Evolutionary conservation across 1,139 yeast genomes (phyloP).

Genomic region (Suhomyces bokatorum): DNA sequence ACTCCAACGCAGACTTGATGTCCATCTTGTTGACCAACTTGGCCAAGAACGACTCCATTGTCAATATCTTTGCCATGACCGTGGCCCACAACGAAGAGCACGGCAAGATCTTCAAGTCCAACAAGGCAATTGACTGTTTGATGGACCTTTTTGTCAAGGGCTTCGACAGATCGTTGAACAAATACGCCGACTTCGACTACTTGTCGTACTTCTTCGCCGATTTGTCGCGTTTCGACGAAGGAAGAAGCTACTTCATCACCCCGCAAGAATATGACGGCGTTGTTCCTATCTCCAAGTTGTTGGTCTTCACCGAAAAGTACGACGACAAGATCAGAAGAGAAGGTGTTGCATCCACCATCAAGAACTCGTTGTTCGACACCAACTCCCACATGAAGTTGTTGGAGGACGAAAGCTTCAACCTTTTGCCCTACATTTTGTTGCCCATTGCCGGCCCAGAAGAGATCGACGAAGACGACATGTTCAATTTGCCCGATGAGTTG

Average conservation of each 20-base stretch:
- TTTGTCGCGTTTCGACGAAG: conserved; percentile 67
- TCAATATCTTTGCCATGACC: conserved; percentile 52
- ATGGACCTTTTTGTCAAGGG: conserved; percentile 93
- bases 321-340: conserved; percentile 80
- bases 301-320: conserved; percentile 81
- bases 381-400: conserved; percentile 63
- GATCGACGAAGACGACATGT: conserved; percentile 79
- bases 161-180: conserved; percentile 66
- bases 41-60: conserved; percentile 72
- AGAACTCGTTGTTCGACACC: conserved; percentile 83
- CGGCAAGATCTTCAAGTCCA: conserved; percentile 51
- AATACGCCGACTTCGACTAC: conserved; percentile 76
- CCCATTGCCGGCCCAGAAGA: conserved; percentile 87
- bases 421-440: conserved; percentile 76
- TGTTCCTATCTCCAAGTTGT: conserved; percentile 74
- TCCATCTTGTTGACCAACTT: conserved; percentile 82
- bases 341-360: conserved; percentile 91
- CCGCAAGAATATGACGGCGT: conserved; percentile 74
- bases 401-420: conserved; percentile 62
- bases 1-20: conserved; percentile 76
- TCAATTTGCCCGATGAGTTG: conserved; percentile 84
- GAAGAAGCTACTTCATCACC: conserved; percentile 74
- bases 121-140: conserved; percentile 71
- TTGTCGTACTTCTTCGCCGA: conserved; percentile 89
- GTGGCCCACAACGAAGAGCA: conserved; percentile 35